A percentile compares a stretch with the other conserved stretches of the same genome.
Evolutionary conservation across 495 filamentous ascomycete species (phyloP).

Genomic region (Saxophila tyrrhenica): DNA sequence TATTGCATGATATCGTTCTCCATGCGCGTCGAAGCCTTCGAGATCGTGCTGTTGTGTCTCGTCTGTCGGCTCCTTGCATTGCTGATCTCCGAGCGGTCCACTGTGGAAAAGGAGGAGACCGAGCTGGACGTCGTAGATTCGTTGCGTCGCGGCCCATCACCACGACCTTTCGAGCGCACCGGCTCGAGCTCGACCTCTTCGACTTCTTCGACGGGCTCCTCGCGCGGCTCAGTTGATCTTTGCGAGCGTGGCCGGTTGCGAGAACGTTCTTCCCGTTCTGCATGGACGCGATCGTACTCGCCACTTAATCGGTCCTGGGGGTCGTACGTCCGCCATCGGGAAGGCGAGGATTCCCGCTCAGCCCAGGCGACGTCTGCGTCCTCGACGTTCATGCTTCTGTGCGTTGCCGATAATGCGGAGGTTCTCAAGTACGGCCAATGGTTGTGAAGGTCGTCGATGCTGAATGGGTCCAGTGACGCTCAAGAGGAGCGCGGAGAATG

Average conservation of each 20-base stretch:
- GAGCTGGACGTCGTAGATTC: too few relatives aligned
- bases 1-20: constrained; percentile 14
- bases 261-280: not conserved
- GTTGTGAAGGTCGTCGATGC: too few relatives aligned
- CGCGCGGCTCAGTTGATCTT: not conserved
- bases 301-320: not conserved
- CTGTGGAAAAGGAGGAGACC: not conserved
- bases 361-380: constrained; percentile 7
- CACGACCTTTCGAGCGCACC: not conserved
- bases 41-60: constrained; percentile 2
- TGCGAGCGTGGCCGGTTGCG: not conserved
- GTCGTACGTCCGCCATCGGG: constrained; percentile 5
- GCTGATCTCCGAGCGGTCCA: not conserved
- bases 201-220: constrained; percentile 1
- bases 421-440: too few relatives aligned
- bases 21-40: constrained; percentile 3
- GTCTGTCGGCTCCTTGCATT: not conserved
- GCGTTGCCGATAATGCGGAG: too few relatives aligned
- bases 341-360: constrained; percentile 9
- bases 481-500: too few relatives aligned
- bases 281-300: not conserved
- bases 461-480: too few relatives aligned
- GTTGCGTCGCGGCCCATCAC: too few relatives aligned
- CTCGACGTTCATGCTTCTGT: constrained; percentile 3
- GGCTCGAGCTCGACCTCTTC: constrained; percentile 1